Evolutionary conservation across 345 rosid species (phyloP).

Genomic region (Heritiera fomes): DNA sequence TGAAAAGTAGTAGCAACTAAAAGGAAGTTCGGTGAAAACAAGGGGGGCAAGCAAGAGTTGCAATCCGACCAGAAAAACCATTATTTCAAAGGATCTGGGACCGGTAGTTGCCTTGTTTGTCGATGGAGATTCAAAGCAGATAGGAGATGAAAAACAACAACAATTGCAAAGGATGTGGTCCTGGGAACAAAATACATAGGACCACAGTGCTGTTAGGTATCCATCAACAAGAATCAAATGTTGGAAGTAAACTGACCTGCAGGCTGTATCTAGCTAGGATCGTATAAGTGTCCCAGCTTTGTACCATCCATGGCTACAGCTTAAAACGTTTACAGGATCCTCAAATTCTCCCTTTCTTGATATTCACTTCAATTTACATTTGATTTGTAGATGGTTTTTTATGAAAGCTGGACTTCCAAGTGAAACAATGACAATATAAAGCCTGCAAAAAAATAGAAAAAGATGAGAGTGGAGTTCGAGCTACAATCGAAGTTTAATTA

Average conservation of each 20-base stretch:
- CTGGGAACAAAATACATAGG: background rate
- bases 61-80: slow-evolving; percentile 27
- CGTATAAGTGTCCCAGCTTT: background rate
- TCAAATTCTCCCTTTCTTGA: no score
- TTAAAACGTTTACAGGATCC: no score
- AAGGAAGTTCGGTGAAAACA: background rate
- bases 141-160: no score
- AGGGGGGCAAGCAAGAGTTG: background rate
- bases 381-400: no score
- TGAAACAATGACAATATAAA: no score
- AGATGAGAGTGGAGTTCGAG: no score
- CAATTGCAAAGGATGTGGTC: background rate
- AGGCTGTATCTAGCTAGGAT: background rate
- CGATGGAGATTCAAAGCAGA: slow-evolving; percentile 13
- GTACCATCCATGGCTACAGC: background rate
- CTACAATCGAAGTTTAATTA: no score
- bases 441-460: no score
- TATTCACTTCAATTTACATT: no score
- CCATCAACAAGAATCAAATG: background rate
- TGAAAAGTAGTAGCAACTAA: background rate
- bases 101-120: slow-evolving; percentile 10
- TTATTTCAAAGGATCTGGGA: slow-evolving; percentile 22
- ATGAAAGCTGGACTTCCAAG: no score
- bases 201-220: background rate
- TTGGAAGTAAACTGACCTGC: background rate